Evolutionary conservation across 148 eudicot species (phyloP), one percentile per base, ranked within the genome.

Genomic region (Cornus controversa): DNA sequence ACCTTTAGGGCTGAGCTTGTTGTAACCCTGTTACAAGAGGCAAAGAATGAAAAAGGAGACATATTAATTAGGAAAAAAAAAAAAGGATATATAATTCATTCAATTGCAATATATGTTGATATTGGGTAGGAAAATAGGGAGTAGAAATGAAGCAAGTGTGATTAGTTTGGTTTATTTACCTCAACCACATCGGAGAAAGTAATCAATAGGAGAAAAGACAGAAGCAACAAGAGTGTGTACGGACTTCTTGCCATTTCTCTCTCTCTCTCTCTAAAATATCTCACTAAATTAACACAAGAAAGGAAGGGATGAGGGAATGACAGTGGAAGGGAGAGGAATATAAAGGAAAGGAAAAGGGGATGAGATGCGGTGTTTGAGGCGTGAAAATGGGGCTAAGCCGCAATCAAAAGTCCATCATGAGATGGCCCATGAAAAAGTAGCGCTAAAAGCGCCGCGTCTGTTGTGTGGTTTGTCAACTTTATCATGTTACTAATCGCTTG

Each of bases 171-270:
- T 66, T 26, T n/a, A 10, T 8, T 40, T 69, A 66, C 78, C 78
- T 75, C 78, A 22, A 8, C 78, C 64, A 66, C 78, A 66, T 45
- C 6, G 71, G 65, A 75, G 71, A 75, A 75, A 4, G 64, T 66
- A 27, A 75, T 75, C 71, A 45, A 7, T 26, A 75, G 64, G 1
- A 75, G 64, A 2, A 75, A 25, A 14, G 71, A 22, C 53, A n/a
- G 4, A 50, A 75, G 63, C 63, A 66, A 20, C 28, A 75, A 66
- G 42, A 29, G 45, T 47, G 28, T 27, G 64, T 2, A 22, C n/a
- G 71, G 50, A 69, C 13, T 24, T 47, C 62, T 66, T 5, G 70
- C 78, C 78, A 75, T 75, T 37, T 66, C 37, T 13, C 26, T 47
- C 45, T 5, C 26, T 66, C 40, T 28, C 69, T 66, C 37, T 29